phyloP scores from a whole-genome alignment of 2,329 filamentous ascomycete species.

The Phoma sp. region DNA sequence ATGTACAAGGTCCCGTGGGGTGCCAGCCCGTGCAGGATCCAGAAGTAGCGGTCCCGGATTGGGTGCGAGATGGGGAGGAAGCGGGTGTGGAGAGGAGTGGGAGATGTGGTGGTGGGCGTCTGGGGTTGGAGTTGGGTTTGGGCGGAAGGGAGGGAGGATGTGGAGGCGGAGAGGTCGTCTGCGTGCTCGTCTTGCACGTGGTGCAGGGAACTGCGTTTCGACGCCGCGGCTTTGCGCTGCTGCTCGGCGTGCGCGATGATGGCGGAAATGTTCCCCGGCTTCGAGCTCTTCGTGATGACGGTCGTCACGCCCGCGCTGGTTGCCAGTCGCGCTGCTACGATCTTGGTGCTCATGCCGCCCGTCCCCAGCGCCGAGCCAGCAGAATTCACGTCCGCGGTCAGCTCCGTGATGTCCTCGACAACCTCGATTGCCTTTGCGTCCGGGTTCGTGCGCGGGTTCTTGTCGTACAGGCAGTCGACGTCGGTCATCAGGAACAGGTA shows the following conservation, averaged over 20 bases:
- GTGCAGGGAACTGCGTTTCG: slow-evolving; percentile 36
- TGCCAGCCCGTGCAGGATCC: slow-evolving; percentile 89
- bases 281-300: slow-evolving; percentile 92
- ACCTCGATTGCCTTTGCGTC: slow-evolving; percentile 91
- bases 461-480: slow-evolving; percentile 96
- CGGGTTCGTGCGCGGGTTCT: slow-evolving; percentile 84
- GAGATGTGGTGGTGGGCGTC: slow-evolving; percentile 27
- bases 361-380: slow-evolving; percentile 89
- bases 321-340: slow-evolving; percentile 87
- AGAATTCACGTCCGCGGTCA: slow-evolving; percentile 89
- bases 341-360: slow-evolving; percentile 97
- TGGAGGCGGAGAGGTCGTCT: slow-evolving; percentile 30
- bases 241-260: slow-evolving; percentile 84
- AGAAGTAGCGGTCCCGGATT: slow-evolving; percentile 93
- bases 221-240: slow-evolving; percentile 52
- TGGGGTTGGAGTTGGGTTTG: slow-evolving; percentile 38
- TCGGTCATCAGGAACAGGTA: slow-evolving; percentile 99
- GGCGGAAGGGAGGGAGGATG: slow-evolving; percentile 32
- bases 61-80: slow-evolving; percentile 86
- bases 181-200: slow-evolving; percentile 34
- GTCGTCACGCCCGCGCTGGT: slow-evolving; percentile 95
- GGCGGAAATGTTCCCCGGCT: slow-evolving; percentile 85
- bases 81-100: slow-evolving; percentile 78
- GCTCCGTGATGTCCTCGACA: slow-evolving; percentile 81
- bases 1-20: slow-evolving; percentile 93